Evolutionary conservation across 2,329 filamentous ascomycete genomes (phyloP).

Genomic region (Colletotrichum simmondsii): DNA sequence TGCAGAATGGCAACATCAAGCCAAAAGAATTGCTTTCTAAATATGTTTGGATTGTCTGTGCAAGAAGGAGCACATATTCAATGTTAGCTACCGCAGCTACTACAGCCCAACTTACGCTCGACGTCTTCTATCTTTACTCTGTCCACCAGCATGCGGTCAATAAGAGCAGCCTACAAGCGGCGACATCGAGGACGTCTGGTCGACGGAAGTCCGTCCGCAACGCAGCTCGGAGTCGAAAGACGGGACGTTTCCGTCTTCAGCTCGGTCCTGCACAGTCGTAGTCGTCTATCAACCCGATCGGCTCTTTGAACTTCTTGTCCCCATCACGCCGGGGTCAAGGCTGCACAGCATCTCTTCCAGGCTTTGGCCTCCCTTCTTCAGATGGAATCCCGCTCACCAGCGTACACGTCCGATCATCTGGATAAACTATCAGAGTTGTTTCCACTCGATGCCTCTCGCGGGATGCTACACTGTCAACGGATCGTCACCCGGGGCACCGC

Average conservation of each 20-base stretch:
- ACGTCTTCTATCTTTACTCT: neutral
- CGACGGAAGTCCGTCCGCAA: neutral
- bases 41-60: neutral
- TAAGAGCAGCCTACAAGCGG: neutral
- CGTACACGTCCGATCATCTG: neutral
- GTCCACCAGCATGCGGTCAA: neutral
- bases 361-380: conserved; percentile 7
- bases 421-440: neutral
- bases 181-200: neutral
- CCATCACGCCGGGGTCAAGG: neutral
- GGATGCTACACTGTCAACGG: conserved; percentile 16
- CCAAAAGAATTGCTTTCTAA: neutral
- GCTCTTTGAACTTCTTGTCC: neutral
- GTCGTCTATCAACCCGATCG: neutral
- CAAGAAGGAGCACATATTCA: neutral
- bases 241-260: neutral
- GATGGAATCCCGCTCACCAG: neutral
- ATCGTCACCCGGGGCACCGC: neutral
- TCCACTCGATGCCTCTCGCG: neutral
- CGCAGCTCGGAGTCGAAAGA: neutral
- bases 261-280: neutral
- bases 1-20: neutral
- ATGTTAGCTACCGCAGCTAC: neutral
- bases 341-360: neutral
- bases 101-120: neutral